phyloP scores from a whole-genome alignment of 805 yeast genomes.

The Yarrowia bubula region DNA sequence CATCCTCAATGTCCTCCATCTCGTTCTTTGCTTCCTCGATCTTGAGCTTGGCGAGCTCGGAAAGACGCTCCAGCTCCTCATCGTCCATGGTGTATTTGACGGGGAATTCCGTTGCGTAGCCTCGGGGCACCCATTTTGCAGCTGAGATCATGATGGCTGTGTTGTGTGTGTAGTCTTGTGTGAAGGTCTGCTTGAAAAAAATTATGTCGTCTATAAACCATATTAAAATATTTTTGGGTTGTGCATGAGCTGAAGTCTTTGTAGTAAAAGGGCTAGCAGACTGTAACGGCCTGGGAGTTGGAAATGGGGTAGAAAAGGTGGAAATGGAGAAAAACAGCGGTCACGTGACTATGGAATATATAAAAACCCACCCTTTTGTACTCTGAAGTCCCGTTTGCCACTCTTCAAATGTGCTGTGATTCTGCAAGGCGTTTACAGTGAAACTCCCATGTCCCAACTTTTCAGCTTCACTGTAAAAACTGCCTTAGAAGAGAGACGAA shows the following conservation, averaged over 20 bases:
- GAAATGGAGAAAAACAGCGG: too few species aligned
- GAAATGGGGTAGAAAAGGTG: too few species aligned
- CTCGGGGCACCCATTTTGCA: constrained; percentile 94
- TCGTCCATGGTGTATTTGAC: constrained; percentile 84
- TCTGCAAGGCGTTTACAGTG: neutral
- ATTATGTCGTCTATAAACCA: constrained; percentile 9
- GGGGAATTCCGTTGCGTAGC: constrained; percentile 90
- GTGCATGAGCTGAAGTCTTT: neutral
- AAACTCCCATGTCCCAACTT: neutral
- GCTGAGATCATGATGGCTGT: constrained; percentile 71
- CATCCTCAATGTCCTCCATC: constrained; percentile 43
- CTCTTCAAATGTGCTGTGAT: neutral
- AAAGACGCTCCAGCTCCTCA: constrained; percentile 87
- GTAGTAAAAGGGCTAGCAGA: neutral
- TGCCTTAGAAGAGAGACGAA: too few species aligned
- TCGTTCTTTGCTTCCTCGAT: constrained; percentile 72
- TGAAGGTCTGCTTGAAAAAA: constrained; percentile 10
- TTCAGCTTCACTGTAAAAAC: neutral
- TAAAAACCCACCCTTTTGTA: neutral
- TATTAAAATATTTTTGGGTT: constrained; percentile 19
- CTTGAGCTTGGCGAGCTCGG: constrained; percentile 78
- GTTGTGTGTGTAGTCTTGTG: neutral
- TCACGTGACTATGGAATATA: too few species aligned
- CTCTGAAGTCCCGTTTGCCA: neutral
- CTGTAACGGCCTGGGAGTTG: too few species aligned